Conservation (phyloP, 495 filamentous ascomycete species). For the Neurospora africana region DNA sequence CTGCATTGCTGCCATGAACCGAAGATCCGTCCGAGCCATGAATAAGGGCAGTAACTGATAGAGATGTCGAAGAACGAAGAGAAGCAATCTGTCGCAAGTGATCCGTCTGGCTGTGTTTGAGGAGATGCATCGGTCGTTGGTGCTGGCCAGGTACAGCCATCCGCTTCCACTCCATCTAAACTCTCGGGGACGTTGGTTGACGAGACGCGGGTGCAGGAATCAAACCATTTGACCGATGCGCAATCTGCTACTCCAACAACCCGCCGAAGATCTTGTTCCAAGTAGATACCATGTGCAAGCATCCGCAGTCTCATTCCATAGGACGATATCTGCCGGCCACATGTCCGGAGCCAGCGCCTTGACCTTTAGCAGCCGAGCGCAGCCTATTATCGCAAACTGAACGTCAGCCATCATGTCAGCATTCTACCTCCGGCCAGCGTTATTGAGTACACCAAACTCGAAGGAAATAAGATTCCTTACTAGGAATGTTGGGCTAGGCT, state of each 20-base stretch:
- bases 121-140: conserved; percentile 20
- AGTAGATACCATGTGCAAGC: background rate
- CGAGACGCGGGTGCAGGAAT: background rate
- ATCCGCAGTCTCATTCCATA: conserved; percentile 44
- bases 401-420: conserved; percentile 69
- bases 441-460: conserved; percentile 75
- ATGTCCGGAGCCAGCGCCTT: conserved; percentile 54
- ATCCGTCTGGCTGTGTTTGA: conserved; percentile 9
- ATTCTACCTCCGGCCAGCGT: conserved; percentile 66
- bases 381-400: conserved; percentile 88
- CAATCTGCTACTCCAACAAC: conserved; percentile 18
- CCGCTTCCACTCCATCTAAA: background rate
- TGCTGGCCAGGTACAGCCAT: conserved; percentile 13
- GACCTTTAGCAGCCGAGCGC: conserved; percentile 84
- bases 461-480: conserved; percentile 84
- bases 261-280: conserved; percentile 4
- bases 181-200: background rate
- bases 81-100: conserved; percentile 21
- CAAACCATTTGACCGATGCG: conserved; percentile 17
- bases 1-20: background rate
- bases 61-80: conserved; percentile 25
- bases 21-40: conserved; percentile 12
- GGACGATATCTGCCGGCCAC: conserved; percentile 58
- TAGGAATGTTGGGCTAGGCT: conserved; percentile 63
- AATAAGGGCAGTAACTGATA: conserved; percentile 13